Base-by-base conservation (phyloP, 1,284 basidiomycete genomes). In the Trichosporon sp. region DNA sequence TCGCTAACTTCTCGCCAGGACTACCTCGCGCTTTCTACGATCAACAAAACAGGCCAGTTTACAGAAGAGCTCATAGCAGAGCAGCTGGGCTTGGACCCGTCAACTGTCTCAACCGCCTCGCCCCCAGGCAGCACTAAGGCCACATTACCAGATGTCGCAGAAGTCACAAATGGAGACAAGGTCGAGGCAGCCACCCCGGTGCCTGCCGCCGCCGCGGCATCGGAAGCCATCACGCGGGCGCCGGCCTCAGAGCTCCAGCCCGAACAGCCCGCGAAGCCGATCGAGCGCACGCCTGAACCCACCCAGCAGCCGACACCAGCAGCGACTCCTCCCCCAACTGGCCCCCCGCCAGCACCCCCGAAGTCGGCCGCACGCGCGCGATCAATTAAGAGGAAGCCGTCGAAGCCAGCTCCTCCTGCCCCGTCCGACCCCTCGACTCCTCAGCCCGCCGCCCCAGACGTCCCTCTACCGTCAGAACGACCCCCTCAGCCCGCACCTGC, bases 21-120 rank as follows among this genome's bases (percentile, higher is more conserved):
- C 69, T 79, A 82, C 68, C 76, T 78, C n/a, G 78, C 80, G 3
- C 69, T 81, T 7, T 73, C 78, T 54, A 81, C 79, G n/a, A 76
- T 82, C 67, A 73, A 76, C 11, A 48, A 74, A 11, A 68, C 73
- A 3, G 72, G 70, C 10, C 74, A 79, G 61, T 71, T 81, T n/a
- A 79, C 77, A 7, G 76, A 79, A 56, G 74, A 77, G 11, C 71
- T 80, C 37, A 71, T 80, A 32, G 68, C 69, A 4, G 76, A 79
- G 31, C 70, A 76, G 21, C 73, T 81, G 8, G 76, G 72, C 4
- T 67, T 79, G 12, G 63, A 77, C 66, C 48, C 73, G 43, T 65
- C 70, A 14, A 46, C 12, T 21, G 26, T 65, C 14, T 31, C 70
- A 8, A 48, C 51, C 32, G 48, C 37, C 19, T 40, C 43, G 12